phyloP scores from a whole-genome alignment of 495 filamentous ascomycete species.

The Filosporella fistucella region DNA sequence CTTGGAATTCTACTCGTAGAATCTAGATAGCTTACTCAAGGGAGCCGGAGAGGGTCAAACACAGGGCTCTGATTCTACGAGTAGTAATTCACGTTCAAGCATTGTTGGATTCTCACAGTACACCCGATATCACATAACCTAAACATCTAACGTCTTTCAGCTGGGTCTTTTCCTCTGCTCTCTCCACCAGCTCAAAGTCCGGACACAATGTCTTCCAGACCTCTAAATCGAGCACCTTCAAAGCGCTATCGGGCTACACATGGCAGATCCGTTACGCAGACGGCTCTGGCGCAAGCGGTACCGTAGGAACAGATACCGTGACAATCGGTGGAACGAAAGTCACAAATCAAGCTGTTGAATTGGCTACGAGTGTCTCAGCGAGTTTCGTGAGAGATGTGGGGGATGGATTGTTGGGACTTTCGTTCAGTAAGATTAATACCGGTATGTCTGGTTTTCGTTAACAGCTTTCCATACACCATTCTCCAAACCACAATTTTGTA shows the following conservation, averaged over 20 bases:
- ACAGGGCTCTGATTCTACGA: too few species aligned
- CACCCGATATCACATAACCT: too few species aligned
- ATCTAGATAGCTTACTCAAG: too few species aligned
- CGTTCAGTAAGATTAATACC: slow-evolving; percentile 70
- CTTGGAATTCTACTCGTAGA: too few species aligned
- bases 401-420: slow-evolving; percentile 76
- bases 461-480: too few species aligned
- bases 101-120: too few species aligned
- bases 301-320: slow-evolving; percentile 69
- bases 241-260: slow-evolving; percentile 40
- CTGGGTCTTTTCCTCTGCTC: slow-evolving; percentile 72
- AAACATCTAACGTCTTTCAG: too few species aligned
- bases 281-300: slow-evolving; percentile 58
- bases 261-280: slow-evolving; percentile 78
- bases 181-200: slow-evolving; percentile 30
- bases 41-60: too few species aligned
- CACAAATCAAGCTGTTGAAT: slow-evolving; percentile 62
- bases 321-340: slow-evolving; percentile 69
- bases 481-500: too few species aligned
- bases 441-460: too few species aligned
- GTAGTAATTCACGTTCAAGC: too few species aligned
- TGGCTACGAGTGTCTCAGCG: slow-evolving; percentile 58
- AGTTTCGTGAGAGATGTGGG: slow-evolving; percentile 58
- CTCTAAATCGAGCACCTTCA: slow-evolving; percentile 54
- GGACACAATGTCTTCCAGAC: slow-evolving; percentile 57